Conservation (phyloP, 768 basidiomycete species). For the Trichaptum fuscoviolaceum region DNA sequence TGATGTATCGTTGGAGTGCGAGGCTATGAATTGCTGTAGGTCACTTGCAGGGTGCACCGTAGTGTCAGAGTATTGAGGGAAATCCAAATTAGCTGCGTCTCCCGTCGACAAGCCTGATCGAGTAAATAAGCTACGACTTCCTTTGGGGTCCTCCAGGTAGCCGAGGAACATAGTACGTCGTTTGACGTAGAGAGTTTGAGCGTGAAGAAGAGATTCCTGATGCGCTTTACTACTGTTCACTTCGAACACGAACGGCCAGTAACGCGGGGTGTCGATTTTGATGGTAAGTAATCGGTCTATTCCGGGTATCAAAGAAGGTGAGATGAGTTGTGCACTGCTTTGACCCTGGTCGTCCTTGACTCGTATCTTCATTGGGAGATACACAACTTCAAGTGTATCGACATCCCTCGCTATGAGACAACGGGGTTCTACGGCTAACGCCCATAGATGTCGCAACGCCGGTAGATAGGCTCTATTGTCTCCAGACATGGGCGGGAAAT, state of each 20-base stretch:
- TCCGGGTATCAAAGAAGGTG: conserved; percentile 90
- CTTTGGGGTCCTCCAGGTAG: conserved; percentile 91
- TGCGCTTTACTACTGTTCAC: conserved; percentile 63
- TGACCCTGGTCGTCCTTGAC: conserved; percentile 51
- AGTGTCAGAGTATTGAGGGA: conserved; percentile 62
- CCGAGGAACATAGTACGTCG: conserved; percentile 88
- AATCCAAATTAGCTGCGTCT: conserved; percentile 80
- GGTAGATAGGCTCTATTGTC: conserved; percentile 92
- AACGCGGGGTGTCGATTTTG: conserved; percentile 87
- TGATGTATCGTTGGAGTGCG: conserved; percentile 76
- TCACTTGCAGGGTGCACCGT: conserved; percentile 62
- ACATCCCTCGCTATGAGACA: conserved; percentile 91
- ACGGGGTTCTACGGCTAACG: conserved; percentile 88
- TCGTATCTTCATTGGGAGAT: conserved; percentile 86
- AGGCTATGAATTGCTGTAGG: conserved; percentile 79
- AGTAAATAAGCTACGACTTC: conserved; percentile 87
- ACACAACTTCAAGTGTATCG: conserved; percentile 85
- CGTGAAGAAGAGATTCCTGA: conserved; percentile 60
- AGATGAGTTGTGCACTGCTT: conserved; percentile 70
- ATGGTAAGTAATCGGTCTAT: conserved; percentile 78
- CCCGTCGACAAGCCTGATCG: conserved; percentile 82
- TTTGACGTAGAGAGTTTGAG: conserved; percentile 87
- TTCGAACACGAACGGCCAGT: conserved; percentile 91
- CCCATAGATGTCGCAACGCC: conserved; percentile 93
- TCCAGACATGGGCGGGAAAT: conserved; percentile 68